phyloP scores from a whole-genome alignment of 2,329 filamentous ascomycete species.

The Arthroderma sp. region DNA sequence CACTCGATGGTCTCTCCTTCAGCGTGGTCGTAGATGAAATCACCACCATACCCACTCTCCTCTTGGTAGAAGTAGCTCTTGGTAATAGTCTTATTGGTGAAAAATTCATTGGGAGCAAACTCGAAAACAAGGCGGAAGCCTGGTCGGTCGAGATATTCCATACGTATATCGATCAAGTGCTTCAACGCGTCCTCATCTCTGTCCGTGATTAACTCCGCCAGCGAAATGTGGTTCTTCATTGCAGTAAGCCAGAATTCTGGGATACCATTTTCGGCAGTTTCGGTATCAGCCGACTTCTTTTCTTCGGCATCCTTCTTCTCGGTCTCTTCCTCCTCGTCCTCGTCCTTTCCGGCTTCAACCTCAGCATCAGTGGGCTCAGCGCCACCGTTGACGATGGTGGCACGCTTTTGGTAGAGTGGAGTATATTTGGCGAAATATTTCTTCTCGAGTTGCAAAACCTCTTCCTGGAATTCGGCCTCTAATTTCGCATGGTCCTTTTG shows the following conservation, averaged over 20 bases:
- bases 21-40: constrained; percentile 99
- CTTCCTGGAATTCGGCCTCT: constrained; percentile 96
- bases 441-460: constrained; percentile 96
- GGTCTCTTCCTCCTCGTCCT: constrained; percentile 56
- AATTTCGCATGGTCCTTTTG: constrained; percentile 98
- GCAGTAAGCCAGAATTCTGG: constrained; percentile 99
- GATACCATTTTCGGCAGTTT: constrained; percentile 56
- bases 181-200: constrained; percentile 90
- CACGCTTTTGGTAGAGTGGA: constrained; percentile 89
- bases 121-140: constrained; percentile 98
- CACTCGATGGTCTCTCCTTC: constrained; percentile 97
- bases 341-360: constrained; percentile 71
- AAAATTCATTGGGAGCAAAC: constrained; percentile 88
- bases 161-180: constrained; percentile 79
- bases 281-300: constrained; percentile 33
- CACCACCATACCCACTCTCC: constrained; percentile 94
- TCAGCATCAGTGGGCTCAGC: constrained; percentile 78
- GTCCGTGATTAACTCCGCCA: constrained; percentile 97
- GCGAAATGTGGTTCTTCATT: constrained; percentile 98
- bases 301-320: constrained; percentile 46
- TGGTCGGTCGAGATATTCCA: constrained; percentile 98
- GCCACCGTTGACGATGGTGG: constrained; percentile 78
- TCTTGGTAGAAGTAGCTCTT: constrained; percentile 99
- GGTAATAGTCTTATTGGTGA: constrained; percentile 91
- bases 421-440: constrained; percentile 99